These are phyloP conservation scores for Arctostaphylos glauca DNA, from an alignment of 148 eudicot species.

Conservation along the genomic window DNA sequence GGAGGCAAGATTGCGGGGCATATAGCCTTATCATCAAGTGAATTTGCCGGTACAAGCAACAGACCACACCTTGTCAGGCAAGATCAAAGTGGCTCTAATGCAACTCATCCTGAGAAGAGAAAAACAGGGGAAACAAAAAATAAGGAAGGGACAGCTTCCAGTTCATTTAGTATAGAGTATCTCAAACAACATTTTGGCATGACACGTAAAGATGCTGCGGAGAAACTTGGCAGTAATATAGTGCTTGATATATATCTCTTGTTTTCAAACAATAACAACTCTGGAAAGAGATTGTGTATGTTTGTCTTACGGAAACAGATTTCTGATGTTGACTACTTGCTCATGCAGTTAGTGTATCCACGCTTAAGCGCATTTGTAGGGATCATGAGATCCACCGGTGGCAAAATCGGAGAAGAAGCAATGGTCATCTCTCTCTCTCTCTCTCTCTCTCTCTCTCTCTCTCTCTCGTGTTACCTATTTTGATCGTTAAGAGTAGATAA, in stretches of 20 bases:
- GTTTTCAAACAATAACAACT: neutral
- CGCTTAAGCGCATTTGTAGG: slow-evolving; percentile 86
- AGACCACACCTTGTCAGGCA: slow-evolving; percentile 19
- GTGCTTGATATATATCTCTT: neutral
- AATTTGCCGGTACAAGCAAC: neutral
- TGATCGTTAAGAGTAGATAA: slow-evolving; percentile 47
- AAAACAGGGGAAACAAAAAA: slow-evolving; percentile 13
- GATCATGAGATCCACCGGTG: slow-evolving; percentile 77
- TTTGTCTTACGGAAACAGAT: neutral
- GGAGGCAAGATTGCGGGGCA: neutral
- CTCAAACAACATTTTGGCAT: slow-evolving; percentile 64
- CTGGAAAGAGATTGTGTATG: neutral
- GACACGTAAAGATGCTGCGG: slow-evolving; percentile 26
- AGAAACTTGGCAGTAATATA: neutral
- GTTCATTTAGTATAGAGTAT: slow-evolving; percentile 68
- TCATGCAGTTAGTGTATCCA: slow-evolving; percentile 76
- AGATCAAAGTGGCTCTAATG: slow-evolving; percentile 20
- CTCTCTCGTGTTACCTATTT: too few species aligned
- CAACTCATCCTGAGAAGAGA: slow-evolving; percentile 30
- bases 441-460: slow-evolving; percentile 65
- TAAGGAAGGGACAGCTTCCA: slow-evolving; percentile 80
- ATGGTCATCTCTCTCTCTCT: slow-evolving; percentile 62
- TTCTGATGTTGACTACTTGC: neutral
- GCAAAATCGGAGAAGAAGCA: slow-evolving; percentile 82
- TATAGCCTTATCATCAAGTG: neutral